Conservation (phyloP, 1,284 basidiomycete genomes). For the Ganoderma meredithae region DNA sequence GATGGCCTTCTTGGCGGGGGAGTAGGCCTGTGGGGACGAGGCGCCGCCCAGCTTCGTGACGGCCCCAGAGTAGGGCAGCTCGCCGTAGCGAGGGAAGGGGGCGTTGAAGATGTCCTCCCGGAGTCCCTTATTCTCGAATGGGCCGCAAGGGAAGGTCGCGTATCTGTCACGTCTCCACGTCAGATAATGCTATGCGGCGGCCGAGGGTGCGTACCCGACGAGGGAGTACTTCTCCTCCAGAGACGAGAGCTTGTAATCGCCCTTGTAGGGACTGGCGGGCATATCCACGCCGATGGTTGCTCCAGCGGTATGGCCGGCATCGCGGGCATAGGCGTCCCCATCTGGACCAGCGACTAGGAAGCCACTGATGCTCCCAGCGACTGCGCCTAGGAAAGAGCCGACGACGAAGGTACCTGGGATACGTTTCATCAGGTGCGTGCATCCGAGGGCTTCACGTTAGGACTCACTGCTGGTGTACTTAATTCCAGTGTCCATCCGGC, state of each 20-base stretch:
- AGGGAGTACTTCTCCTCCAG: background rate
- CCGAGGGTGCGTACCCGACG: background rate
- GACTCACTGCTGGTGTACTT: too few species aligned
- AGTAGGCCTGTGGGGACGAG: slow-evolving; percentile 1
- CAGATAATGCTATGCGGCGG: background rate
- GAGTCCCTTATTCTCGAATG: background rate
- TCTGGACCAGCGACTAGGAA: background rate
- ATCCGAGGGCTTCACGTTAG: too few species aligned
- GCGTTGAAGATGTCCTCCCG: background rate
- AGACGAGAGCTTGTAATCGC: background rate
- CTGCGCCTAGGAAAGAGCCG: background rate
- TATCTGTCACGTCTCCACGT: background rate
- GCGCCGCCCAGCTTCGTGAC: background rate
- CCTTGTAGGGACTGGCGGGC: background rate
- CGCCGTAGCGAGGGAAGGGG: background rate
- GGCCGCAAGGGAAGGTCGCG: background rate
- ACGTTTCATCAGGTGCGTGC: background rate
- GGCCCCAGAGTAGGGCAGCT: slow-evolving; percentile 3
- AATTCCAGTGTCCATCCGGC: background rate
- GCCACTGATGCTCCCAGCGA: background rate
- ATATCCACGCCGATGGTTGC: background rate
- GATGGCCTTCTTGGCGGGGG: background rate
- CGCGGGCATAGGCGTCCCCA: background rate
- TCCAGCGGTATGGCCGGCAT: background rate
- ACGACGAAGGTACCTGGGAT: background rate